These are phyloP conservation scores for Excoecaria agallocha DNA, from an alignment of 345 rosid genomes.

Conservation along the genomic window DNA sequence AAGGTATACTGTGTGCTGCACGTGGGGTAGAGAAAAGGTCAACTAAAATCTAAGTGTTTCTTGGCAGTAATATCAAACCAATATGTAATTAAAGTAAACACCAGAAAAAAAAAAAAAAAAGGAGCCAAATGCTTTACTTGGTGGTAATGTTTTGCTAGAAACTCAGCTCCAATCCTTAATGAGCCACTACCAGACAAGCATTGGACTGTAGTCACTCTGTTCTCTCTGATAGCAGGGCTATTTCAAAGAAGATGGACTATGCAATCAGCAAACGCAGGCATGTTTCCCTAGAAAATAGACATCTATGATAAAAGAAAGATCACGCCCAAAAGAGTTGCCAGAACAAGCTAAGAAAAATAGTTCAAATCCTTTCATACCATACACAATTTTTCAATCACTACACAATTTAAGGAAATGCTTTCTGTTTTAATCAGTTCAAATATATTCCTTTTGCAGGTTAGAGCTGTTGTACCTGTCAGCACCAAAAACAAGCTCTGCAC, in stretches of 20 bases:
- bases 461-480: constrained; percentile 49
- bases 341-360: background rate
- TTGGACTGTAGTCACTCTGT: constrained; percentile 43
- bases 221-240: constrained; percentile 36
- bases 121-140: constrained; percentile 17
- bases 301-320: background rate
- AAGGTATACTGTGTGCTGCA: constrained; percentile 40
- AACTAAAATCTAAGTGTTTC: constrained; percentile 1
- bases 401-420: background rate
- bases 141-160: constrained; percentile 38
- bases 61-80: background rate
- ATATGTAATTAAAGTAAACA: background rate
- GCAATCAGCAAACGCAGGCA: constrained; percentile 16
- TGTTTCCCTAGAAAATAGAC: background rate
- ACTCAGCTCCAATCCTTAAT: constrained; percentile 39
- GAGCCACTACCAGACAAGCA: constrained; percentile 40
- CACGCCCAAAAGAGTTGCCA: background rate
- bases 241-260: constrained; percentile 11
- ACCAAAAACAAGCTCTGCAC: constrained; percentile 77
- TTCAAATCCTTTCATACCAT: background rate
- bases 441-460: background rate
- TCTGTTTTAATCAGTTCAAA: background rate
- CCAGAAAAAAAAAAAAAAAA: background rate
- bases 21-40: background rate
- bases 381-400: background rate